Evolutionary conservation across 345 rosid genomes (phyloP), one percentile per base, ranked within the genome.

Genomic region (Murraya koenigii): DNA sequence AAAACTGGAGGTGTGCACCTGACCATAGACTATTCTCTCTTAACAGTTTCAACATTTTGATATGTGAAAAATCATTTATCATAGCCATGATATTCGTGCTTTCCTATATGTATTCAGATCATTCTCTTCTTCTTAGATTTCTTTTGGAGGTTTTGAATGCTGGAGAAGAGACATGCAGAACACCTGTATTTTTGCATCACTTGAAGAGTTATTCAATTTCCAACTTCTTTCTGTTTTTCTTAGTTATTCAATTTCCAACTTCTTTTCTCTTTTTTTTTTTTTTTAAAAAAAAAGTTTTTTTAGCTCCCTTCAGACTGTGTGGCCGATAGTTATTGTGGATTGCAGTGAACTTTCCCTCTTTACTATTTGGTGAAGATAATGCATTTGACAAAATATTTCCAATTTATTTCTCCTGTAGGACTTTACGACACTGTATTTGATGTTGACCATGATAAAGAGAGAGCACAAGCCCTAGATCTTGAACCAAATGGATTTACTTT

Each of bases 401-500:
- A 3, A 55, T 26, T 44, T 80, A 6, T 77, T 83, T 78, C 7
- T 82, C 49, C 69, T 79, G 36, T 74, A 95, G 98, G 98, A 71
- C 98, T 95, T 55, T 90, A 82, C 17, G 99, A 95, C 80, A 92
- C 98, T 0, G 99, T 95, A 44, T 93, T 93, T 82, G 99, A 95
- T 68, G 96, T 95, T 9, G 99, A 92, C 79, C 86, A 93, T 35
- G 98, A 93, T 75, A 89, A 93, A 86, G 96, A 86, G 58, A 90
- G 97, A 82, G 97, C 99, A 32, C 67, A 87, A 83, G 91, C 90
- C 59, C 91, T 89, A 82, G 94, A 91, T 61, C 85, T 91, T 54
- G 99, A 95, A 80, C 89, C 99, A n/a, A 95, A 95, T 76, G 99
- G 98, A 73, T 95, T 90, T 73, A 92, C 41, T 82, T 95, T 95